Evolutionary conservation across 129 eudicot genomes (phyloP), one percentile per base, ranked within the genome.

Genomic region (Artemisia argyi): DNA sequence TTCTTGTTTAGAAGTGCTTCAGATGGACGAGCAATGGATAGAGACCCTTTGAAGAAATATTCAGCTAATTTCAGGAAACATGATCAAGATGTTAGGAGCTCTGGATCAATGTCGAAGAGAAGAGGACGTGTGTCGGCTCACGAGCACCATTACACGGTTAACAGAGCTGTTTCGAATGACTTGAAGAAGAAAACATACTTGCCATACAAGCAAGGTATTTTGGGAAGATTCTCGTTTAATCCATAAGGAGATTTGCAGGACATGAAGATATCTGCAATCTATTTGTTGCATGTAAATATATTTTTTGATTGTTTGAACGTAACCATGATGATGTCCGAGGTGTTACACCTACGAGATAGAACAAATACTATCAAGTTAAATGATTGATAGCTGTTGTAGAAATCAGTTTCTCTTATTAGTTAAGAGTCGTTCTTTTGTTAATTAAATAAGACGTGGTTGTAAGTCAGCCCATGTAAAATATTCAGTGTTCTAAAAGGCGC

Each of bases 1-100:
- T 84, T 92, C 61, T 73, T 92, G 88, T 92, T 92, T 52, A 81
- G 98, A 49, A 92, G 98, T 53, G 90, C 91, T 71, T 92, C 98
- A 30, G 98, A 92, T 51, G 98, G 98, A 16, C 80, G 95, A 26
- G 88, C 97, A 67, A 73, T 83, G 65, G 96, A 85, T 9, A 87
- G 80, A 68, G 85, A 92, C 66, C 94, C 96, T 0, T 64, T 86
- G 39, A 92, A 82, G 83, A 92, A 89, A 63, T 85, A 84, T 73
- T 68, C 90, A 0, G 24, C 74, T 0, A 20, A 79, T 13, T 55
- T 74, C 59, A 39, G 87, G 67, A 73, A 46, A 68, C 77, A 69
- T 1, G 85, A 86, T 28, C 80, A 76, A 3, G 85, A 78, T 20
- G 46, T 62, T 28, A 73, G 54, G 64, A 68, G 59, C 51, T 70